Evolutionary conservation across 139 green algal genomes (phyloP).

Genomic region (Chlamydomonas sp.): DNA sequence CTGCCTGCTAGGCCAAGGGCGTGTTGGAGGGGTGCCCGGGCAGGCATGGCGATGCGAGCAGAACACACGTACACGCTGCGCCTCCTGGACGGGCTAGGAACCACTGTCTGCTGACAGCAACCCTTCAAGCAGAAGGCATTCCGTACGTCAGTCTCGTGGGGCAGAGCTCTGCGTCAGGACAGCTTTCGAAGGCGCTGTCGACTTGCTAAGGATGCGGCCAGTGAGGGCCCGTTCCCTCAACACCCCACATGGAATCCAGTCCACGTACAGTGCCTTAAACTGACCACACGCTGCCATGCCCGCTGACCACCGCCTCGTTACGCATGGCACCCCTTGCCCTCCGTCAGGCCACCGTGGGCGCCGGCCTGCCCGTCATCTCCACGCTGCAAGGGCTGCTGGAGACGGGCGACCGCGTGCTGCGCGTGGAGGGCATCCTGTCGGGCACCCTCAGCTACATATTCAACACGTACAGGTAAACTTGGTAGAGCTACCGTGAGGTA

Average conservation of each 20-base stretch:
- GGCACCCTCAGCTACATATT: conserved; percentile 99
- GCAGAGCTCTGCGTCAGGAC: neutral
- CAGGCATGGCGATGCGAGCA: neutral
- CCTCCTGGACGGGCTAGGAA: neutral
- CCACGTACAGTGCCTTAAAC: neutral
- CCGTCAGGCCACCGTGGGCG: conserved; percentile 86
- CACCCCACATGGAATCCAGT: neutral
- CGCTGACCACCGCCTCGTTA: neutral
- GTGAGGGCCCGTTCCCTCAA: neutral
- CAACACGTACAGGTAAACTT: conserved; percentile 81
- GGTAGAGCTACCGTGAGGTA: neutral
- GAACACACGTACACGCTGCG: neutral
- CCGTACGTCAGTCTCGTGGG: neutral
- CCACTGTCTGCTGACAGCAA: too few species aligned
- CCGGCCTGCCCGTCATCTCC: conserved; percentile 94
- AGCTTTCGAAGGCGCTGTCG: neutral
- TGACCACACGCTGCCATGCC: neutral
- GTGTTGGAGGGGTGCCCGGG: neutral
- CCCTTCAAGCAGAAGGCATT: too few species aligned
- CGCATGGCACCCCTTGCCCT: neutral
- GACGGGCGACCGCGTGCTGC: conserved; percentile 88
- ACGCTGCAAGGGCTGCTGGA: conserved; percentile 90
- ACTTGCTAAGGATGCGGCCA: neutral
- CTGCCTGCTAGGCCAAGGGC: neutral
- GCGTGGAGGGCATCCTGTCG: conserved; percentile 93